A percentile compares a stretch with the other conserved stretches of the same genome.
Conservation (phyloP, 2,329 filamentous ascomycete genomes). For the Pestalotiopsis fici region DNA sequence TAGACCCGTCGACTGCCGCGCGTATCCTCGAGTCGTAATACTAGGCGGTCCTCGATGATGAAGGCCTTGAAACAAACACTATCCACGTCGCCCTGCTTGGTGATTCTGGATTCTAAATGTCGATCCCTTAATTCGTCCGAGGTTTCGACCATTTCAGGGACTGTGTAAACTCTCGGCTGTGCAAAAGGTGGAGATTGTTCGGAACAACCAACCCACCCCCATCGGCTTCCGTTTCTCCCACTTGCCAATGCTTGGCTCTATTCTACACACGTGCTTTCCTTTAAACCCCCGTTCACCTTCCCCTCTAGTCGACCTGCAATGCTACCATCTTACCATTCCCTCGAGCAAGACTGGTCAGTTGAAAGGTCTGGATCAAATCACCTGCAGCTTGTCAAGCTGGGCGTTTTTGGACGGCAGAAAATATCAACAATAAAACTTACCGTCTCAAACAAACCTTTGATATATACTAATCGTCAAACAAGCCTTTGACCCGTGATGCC, state of each 20-base stretch:
- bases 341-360: not conserved
- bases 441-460: not conserved
- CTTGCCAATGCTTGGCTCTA: slow-evolving; percentile 1
- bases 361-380: not conserved
- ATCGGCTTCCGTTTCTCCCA: not conserved
- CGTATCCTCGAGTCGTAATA: not conserved
- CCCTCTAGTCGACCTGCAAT: not conserved
- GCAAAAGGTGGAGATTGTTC: not conserved
- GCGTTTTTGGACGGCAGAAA: too few relatives aligned
- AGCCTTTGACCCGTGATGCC: not conserved
- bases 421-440: too few relatives aligned
- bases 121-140: not conserved
- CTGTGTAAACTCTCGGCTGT: not conserved
- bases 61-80: too few relatives aligned
- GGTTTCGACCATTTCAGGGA: not conserved
- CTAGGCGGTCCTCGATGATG: too few relatives aligned
- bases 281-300: not conserved
- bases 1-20: not conserved
- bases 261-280: not conserved
- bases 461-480: not conserved
- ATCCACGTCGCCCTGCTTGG: not conserved
- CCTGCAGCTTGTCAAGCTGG: too few relatives aligned
- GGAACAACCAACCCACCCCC: not conserved
- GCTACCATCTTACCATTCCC: not conserved
- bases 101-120: not conserved